Evolutionary conservation across 345 rosid species (phyloP).

Genomic region (Noccaea bulbosa): DNA sequence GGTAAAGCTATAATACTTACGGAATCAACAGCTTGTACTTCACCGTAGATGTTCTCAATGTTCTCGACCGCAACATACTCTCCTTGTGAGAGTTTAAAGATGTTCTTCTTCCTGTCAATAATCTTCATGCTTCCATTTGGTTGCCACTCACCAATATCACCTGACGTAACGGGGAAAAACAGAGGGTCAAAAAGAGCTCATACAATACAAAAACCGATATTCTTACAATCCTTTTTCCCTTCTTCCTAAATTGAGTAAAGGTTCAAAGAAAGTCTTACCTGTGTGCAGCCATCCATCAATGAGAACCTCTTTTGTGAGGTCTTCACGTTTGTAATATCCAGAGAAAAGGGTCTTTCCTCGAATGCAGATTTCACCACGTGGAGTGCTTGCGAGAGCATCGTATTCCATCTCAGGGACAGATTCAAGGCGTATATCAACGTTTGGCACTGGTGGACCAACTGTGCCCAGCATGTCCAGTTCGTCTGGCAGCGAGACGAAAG

Average conservation of each 20-base stretch:
- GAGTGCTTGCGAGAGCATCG: slow-evolving; percentile 76
- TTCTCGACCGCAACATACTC: slow-evolving; percentile 91
- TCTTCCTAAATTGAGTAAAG: background rate
- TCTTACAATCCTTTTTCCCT: background rate
- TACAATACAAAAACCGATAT: background rate
- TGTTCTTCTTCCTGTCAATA: slow-evolving; percentile 86
- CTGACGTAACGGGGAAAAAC: slow-evolving; percentile 42
- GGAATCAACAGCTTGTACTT: slow-evolving; percentile 64
- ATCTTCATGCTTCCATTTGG: slow-evolving; percentile 86
- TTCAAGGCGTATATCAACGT: slow-evolving; percentile 83
- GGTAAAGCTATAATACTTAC: slow-evolving; percentile 47
- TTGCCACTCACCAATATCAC: slow-evolving; percentile 96
- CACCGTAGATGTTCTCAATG: slow-evolving; percentile 77
- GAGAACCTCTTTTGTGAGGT: slow-evolving; percentile 84
- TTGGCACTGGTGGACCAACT: slow-evolving; percentile 97
- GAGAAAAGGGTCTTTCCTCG: slow-evolving; percentile 78
- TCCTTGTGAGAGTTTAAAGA: slow-evolving; percentile 92
- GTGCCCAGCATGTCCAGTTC: slow-evolving; percentile 77
- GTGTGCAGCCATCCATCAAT: slow-evolving; percentile 97
- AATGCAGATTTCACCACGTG: slow-evolving; percentile 91
- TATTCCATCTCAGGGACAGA: slow-evolving; percentile 96
- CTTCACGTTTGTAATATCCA: slow-evolving; percentile 93
- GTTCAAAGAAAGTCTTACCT: slow-evolving; percentile 53
- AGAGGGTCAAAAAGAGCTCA: slow-evolving; percentile 11
- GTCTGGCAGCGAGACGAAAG: slow-evolving; percentile 88